A percentile compares a stretch with the other conserved stretches of the same genome.
These are phyloP conservation scores for Candida dendrica DNA, from an alignment of 805 yeast genomes.

Conservation along the genomic window DNA sequence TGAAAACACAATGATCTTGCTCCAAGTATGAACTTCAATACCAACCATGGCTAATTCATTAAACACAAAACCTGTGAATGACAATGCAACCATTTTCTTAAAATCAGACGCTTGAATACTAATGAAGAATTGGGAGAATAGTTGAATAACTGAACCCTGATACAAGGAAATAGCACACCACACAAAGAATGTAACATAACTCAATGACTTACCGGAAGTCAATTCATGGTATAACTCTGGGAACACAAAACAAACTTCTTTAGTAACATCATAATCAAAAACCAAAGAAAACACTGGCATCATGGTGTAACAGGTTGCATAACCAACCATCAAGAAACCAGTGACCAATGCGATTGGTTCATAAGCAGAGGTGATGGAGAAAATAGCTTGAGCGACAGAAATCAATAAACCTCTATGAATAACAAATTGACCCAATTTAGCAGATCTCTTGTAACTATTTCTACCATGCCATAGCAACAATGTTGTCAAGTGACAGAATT, in stretches of 20 bases:
- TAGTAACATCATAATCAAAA: conserved; percentile 85
- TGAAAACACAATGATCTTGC: conserved; percentile 61
- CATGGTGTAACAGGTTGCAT: conserved; percentile 96
- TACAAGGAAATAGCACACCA: conserved; percentile 89
- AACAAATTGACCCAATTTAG: conserved; percentile 90
- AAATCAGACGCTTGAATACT: conserved; percentile 51
- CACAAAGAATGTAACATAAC: conserved; percentile 80
- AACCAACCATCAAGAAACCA: conserved; percentile 98
- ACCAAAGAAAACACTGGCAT: conserved; percentile 94
- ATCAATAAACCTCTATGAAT: conserved; percentile 94
- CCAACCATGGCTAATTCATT: conserved; percentile 94
- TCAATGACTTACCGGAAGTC: conserved; percentile 79
- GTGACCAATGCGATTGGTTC: conserved; percentile 93
- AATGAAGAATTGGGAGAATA: conserved; percentile 70
- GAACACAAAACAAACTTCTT: conserved; percentile 77
- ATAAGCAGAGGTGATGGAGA: conserved; percentile 74
- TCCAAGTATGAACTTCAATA: conserved; percentile 90
- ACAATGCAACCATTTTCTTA: conserved; percentile 73
- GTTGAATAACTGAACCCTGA: conserved; percentile 84
- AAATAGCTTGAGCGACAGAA: conserved; percentile 92
- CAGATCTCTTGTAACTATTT: conserved; percentile 91
- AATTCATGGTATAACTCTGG: conserved; percentile 94
- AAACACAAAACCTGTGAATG: conserved; percentile 70
- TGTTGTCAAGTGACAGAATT: conserved; percentile 83
- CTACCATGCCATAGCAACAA: conserved; percentile 96